Conservation (phyloP, 495 filamentous ascomycete species). For the Hypoxylon intermedium region DNA sequence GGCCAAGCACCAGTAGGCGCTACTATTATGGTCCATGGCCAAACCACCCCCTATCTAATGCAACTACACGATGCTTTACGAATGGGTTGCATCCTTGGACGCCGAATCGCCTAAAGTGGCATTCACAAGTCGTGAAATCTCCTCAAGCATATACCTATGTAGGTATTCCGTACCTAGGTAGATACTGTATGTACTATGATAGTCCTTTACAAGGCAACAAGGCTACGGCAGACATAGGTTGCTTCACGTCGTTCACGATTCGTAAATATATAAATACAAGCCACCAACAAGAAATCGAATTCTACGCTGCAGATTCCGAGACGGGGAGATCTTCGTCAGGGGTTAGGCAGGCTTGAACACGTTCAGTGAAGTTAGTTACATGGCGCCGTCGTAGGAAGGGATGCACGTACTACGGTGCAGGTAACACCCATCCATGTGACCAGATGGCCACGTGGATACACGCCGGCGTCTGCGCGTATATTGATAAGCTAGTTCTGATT, state of each 20-base stretch:
- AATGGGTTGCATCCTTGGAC: conserved; percentile 16
- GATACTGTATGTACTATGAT: too few species aligned
- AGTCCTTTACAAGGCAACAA: too few species aligned
- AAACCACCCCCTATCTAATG: conserved; percentile 34
- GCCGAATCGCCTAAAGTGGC: conserved; percentile 17
- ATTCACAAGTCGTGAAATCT: background rate
- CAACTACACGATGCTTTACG: conserved; percentile 30
- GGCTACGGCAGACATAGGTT: too few species aligned
- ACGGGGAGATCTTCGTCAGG: background rate
- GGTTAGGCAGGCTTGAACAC: background rate
- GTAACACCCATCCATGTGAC: conserved; percentile 23
- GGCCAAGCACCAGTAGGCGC: conserved; percentile 22
- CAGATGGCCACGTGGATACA: conserved; percentile 32
- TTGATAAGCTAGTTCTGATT: conserved; percentile 11
- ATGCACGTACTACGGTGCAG: background rate
- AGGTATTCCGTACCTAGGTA: too few species aligned
- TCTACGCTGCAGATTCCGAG: too few species aligned
- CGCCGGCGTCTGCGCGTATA: conserved; percentile 5
- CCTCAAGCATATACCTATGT: background rate
- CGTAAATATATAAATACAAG: too few species aligned
- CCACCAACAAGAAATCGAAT: too few species aligned
- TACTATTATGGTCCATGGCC: conserved; percentile 30
- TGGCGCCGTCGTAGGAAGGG: background rate
- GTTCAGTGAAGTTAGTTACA: background rate
- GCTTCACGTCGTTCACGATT: too few species aligned